Evolutionary conservation across 345 rosid species (phyloP).

Genomic region (Eutrema yunnanense): DNA sequence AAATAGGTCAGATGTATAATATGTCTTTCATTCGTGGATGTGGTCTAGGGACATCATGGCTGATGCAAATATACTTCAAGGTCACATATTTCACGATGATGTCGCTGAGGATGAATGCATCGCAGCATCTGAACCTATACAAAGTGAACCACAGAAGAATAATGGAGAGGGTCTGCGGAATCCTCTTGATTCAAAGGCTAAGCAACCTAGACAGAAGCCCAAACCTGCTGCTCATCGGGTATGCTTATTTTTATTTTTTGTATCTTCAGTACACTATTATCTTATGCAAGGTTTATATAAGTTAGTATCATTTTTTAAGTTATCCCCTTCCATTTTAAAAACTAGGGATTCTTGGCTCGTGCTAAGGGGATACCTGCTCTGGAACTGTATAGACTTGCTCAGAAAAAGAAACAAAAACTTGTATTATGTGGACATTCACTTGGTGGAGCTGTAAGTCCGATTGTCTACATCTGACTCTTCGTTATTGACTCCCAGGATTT

Average conservation of each 20-base stretch:
- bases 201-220: slow-evolving; percentile 47
- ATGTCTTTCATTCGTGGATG: background rate
- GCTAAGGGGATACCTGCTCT: slow-evolving; percentile 98
- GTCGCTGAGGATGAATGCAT: slow-evolving; percentile 36
- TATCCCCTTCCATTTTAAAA: background rate
- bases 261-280: background rate
- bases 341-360: slow-evolving; percentile 92
- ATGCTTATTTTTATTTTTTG: slow-evolving; percentile 14
- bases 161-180: slow-evolving; percentile 41
- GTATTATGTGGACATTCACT: slow-evolving; percentile 97
- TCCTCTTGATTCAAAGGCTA: slow-evolving; percentile 48
- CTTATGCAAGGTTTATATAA: background rate
- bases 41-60: slow-evolving; percentile 81
- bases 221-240: slow-evolving; percentile 99
- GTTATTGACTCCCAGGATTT: background rate
- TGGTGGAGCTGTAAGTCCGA: slow-evolving; percentile 91
- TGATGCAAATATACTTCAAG: slow-evolving; percentile 93
- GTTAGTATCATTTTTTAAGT: background rate
- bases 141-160: slow-evolving; percentile 37
- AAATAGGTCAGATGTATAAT: background rate
- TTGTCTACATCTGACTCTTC: slow-evolving; percentile 1
- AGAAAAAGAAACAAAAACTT: slow-evolving; percentile 86
- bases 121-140: slow-evolving; percentile 40
- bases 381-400: slow-evolving; percentile 92
- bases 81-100: slow-evolving; percentile 89